phyloP scores from a whole-genome alignment of 148 eudicot genomes.

The Rhododendron simsii region DNA sequence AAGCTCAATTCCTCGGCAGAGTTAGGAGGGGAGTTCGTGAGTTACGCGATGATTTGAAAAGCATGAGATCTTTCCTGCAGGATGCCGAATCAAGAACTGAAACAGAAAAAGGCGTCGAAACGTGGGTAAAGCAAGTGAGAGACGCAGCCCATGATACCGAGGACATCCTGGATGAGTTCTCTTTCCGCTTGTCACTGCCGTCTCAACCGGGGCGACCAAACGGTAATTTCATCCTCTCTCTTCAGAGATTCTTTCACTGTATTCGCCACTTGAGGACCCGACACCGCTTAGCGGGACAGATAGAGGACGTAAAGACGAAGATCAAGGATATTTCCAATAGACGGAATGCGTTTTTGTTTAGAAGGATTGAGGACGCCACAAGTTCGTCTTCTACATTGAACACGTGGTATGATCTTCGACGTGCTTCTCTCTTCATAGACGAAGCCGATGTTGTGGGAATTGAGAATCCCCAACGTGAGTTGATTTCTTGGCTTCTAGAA shows the following conservation, averaged over 20 bases:
- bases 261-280: neutral
- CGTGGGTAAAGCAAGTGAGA: slow-evolving; percentile 11
- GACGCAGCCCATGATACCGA: slow-evolving; percentile 3
- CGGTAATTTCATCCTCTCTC: neutral
- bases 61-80: slow-evolving; percentile 8
- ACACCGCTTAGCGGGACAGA: neutral
- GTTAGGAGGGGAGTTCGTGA: neutral
- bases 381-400: neutral
- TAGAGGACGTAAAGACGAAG: neutral
- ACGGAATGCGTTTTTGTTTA: neutral
- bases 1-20: slow-evolving; percentile 1
- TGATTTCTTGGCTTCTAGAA: neutral
- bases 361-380: neutral
- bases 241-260: neutral
- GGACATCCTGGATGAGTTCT: slow-evolving; percentile 3
- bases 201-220: no score
- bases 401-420: slow-evolving; percentile 6
- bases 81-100: slow-evolving; percentile 13
- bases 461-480: neutral
- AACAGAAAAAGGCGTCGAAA: neutral
- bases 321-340: slow-evolving; percentile 3
- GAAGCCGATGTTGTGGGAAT: slow-evolving; percentile 11
- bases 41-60: neutral
- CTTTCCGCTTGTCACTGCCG: neutral
- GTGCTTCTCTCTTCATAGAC: slow-evolving; percentile 3